A percentile compares a stretch with the other conserved stretches of the same genome.
These are phyloP conservation scores for Plasmopara viticola DNA, from an alignment of 352 stramenopile genomes.

Conservation along the genomic window DNA sequence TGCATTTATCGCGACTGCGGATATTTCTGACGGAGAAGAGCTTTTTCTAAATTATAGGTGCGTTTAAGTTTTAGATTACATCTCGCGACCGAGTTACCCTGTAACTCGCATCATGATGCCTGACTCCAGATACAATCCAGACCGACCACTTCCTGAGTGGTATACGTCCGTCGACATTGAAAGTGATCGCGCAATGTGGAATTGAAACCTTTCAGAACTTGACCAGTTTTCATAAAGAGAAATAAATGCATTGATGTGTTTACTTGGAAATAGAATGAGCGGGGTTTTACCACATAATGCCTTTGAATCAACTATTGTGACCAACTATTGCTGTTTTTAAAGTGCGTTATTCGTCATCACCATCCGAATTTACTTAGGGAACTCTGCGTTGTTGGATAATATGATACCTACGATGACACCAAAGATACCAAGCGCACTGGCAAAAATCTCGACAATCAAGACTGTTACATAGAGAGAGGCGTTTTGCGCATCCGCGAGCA, in stretches of 20 bases:
- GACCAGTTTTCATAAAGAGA: constrained; percentile 3
- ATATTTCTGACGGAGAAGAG: constrained; percentile 78
- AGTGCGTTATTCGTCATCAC: too few species aligned
- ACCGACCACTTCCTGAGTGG: constrained; percentile 64
- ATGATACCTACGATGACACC: constrained; percentile 99
- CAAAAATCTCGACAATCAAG: constrained; percentile 99
- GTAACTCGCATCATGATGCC: not conserved
- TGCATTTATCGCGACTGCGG: constrained; percentile 62
- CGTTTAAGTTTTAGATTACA: not conserved
- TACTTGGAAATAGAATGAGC: constrained; percentile 15
- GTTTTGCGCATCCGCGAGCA: constrained; percentile 98
- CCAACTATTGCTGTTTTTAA: too few species aligned
- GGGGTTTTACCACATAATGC: not conserved
- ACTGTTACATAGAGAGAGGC: constrained; percentile 98
- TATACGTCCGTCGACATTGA: constrained; percentile 79
- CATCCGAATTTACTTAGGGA: constrained; percentile 67
- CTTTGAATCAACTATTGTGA: not conserved
- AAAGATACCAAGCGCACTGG: constrained; percentile 97
- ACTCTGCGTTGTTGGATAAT: constrained; percentile 95
- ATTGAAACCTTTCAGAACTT: constrained; percentile 22
- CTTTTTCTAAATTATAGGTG: constrained; percentile 82
- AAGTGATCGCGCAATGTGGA: constrained; percentile 80
- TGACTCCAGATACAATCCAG: constrained; percentile 67
- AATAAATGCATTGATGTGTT: constrained; percentile 35
- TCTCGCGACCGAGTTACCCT: too few species aligned